These are phyloP conservation scores for Candida montana DNA, from an alignment of 805 yeast species.

Conservation along the genomic window DNA sequence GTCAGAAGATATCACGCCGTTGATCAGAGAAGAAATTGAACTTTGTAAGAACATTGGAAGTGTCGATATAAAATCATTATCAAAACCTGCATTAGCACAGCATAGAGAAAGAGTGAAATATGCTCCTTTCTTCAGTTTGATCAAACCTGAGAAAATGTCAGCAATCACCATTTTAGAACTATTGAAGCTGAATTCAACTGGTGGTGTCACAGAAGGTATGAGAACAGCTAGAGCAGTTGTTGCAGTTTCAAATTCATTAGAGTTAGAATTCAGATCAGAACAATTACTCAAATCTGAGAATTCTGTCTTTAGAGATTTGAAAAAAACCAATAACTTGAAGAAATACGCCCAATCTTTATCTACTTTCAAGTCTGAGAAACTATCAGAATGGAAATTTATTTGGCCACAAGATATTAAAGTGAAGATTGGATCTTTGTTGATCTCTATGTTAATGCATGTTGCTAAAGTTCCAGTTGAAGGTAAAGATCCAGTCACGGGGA, in stretches of 20 bases:
- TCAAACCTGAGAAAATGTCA: constrained; percentile 74
- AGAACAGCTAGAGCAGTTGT: constrained; percentile 77
- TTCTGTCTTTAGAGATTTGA: constrained; percentile 48
- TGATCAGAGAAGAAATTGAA: constrained; percentile 59
- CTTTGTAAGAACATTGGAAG: constrained; percentile 42
- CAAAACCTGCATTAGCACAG: constrained; percentile 24
- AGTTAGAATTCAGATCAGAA: constrained; percentile 76
- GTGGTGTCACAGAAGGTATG: constrained; percentile 76
- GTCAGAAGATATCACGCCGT: constrained; percentile 70
- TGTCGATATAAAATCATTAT: constrained; percentile 15
- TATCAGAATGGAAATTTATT: constrained; percentile 32
- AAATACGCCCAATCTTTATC: constrained; percentile 23
- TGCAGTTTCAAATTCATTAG: constrained; percentile 78
- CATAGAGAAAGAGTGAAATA: constrained; percentile 44
- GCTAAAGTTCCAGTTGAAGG: constrained; percentile 81
- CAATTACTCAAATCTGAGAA: constrained; percentile 53
- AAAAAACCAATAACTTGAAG: constrained; percentile 27
- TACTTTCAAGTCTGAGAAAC: constrained; percentile 31
- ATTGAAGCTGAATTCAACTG: constrained; percentile 65
- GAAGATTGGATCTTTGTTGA: constrained; percentile 75
- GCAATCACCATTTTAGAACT: constrained; percentile 82
- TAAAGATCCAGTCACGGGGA: constrained; percentile 72
- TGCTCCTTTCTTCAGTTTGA: constrained; percentile 72
- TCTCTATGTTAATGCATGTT: constrained; percentile 69
- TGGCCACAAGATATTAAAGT: constrained; percentile 60